Evolutionary conservation across 2,329 filamentous ascomycete genomes (phyloP).

Genomic region (Colletotrichum eremochloae): DNA sequence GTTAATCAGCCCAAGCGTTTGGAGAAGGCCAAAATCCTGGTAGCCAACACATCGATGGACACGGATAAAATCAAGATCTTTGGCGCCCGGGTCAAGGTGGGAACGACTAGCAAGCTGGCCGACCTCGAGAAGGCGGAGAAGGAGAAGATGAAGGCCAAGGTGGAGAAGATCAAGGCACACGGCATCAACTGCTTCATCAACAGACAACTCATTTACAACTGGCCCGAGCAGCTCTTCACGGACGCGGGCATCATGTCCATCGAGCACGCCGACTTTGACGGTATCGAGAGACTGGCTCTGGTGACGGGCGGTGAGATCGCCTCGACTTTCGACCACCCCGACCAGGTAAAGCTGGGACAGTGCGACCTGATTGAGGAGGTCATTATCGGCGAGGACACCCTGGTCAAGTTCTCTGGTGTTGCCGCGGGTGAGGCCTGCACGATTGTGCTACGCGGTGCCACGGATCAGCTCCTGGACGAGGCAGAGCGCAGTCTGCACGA

Average conservation of each 20-base stretch:
- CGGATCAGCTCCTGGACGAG: conserved; percentile 96
- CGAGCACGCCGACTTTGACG: conserved; percentile 98
- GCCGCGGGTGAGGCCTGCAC: conserved; percentile 95
- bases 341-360: conserved; percentile 94
- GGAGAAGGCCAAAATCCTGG: conserved; percentile 97
- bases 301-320: conserved; percentile 98
- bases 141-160: conserved; percentile 99
- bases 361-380: conserved; percentile 98
- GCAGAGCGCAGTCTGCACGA: conserved; percentile 97
- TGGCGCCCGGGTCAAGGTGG: conserved; percentile 95
- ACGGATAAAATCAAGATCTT: conserved; percentile 99
- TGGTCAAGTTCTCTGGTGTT: conserved; percentile 98
- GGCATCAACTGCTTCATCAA: conserved; percentile 99
- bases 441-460: conserved; percentile 94
- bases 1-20: conserved; percentile 98
- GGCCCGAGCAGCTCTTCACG: conserved; percentile 98
- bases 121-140: conserved; percentile 98
- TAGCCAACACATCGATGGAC: conserved; percentile 99
- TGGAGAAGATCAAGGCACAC: conserved; percentile 98
- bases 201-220: conserved; percentile 99
- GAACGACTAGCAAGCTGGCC: conserved; percentile 95
- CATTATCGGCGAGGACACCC: conserved; percentile 96
- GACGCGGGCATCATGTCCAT: conserved; percentile 98
- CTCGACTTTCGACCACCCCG: conserved; percentile 97
- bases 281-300: conserved; percentile 92